Conservation (phyloP, 2,329 filamentous ascomycete species). For the Keithomyces neogunnii region DNA sequence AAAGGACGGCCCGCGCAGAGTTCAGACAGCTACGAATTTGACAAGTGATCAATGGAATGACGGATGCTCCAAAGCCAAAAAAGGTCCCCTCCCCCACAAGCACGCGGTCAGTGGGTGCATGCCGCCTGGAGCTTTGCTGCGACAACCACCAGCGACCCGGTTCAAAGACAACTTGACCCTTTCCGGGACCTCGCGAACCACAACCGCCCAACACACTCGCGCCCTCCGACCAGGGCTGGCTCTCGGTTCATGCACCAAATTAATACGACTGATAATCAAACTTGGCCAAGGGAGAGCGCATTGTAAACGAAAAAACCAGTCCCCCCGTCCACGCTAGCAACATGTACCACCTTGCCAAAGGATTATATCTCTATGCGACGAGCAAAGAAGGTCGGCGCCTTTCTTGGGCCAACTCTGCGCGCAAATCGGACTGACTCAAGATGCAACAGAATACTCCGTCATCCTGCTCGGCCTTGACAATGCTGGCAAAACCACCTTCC, state of each 20-base stretch:
- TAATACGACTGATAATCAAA: not conserved
- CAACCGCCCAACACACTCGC: no score
- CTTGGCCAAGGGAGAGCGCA: not conserved
- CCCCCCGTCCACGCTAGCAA: conserved; percentile 5
- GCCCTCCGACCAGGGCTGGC: no score
- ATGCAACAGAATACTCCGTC: conserved; percentile 76
- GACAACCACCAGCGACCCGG: no score
- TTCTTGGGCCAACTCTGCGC: not conserved
- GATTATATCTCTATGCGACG: conserved; percentile 87
- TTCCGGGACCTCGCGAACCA: no score
- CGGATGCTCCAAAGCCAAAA: no score
- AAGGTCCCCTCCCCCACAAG: no score
- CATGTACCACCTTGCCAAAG: conserved; percentile 97
- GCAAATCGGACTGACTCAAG: not conserved
- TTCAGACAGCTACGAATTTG: no score
- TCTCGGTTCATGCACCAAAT: not conserved
- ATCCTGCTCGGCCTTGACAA: conserved; percentile 96
- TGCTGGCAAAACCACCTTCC: conserved; percentile 95
- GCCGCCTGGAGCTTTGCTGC: no score
- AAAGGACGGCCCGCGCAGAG: no score
- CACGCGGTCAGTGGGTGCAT: no score
- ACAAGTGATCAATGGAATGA: no score
- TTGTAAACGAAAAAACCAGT: not conserved
- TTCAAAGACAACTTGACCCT: no score
- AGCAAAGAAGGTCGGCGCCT: conserved; percentile 75